Evolutionary conservation across 2,329 filamentous ascomycete species (phyloP).

Genomic region (Epichloe aotearoae): DNA sequence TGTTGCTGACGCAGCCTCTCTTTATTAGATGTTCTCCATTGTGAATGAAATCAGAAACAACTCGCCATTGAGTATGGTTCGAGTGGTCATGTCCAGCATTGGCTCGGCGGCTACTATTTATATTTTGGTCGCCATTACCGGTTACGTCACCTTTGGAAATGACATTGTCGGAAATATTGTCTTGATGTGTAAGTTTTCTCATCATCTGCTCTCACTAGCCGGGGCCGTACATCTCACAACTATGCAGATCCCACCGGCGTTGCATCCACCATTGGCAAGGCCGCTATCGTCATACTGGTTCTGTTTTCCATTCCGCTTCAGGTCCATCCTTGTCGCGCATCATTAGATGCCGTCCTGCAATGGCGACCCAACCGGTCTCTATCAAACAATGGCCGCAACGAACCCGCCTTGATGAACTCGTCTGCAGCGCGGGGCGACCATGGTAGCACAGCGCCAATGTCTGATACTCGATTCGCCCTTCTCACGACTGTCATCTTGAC

Average conservation of each 20-base stretch:
- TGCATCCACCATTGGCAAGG: conserved; percentile 82
- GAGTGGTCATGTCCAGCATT: conserved; percentile 71
- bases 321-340: conserved; percentile 92
- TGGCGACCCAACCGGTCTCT: conserved; percentile 58
- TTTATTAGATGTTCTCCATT: conserved; percentile 84
- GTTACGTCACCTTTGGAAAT: conserved; percentile 91
- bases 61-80: conserved; percentile 58
- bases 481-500: conserved; percentile 81
- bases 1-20: conserved; percentile 12
- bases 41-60: conserved; percentile 87
- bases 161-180: conserved; percentile 86
- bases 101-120: conserved; percentile 81
- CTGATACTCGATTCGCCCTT: conserved; percentile 75
- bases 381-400: conserved; percentile 23
- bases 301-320: conserved; percentile 95
- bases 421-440: conserved; percentile 33
- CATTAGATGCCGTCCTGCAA: conserved; percentile 81
- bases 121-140: conserved; percentile 82
- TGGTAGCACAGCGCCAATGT: conserved; percentile 51
- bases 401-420: conserved; percentile 28
- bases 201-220: neutral
- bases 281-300: conserved; percentile 89
- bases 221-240: conserved; percentile 9
- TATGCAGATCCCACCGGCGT: conserved; percentile 31
- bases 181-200: conserved; percentile 57